Conservation (phyloP, 768 basidiomycete genomes). For the Mrakia hoshinonis region DNA sequence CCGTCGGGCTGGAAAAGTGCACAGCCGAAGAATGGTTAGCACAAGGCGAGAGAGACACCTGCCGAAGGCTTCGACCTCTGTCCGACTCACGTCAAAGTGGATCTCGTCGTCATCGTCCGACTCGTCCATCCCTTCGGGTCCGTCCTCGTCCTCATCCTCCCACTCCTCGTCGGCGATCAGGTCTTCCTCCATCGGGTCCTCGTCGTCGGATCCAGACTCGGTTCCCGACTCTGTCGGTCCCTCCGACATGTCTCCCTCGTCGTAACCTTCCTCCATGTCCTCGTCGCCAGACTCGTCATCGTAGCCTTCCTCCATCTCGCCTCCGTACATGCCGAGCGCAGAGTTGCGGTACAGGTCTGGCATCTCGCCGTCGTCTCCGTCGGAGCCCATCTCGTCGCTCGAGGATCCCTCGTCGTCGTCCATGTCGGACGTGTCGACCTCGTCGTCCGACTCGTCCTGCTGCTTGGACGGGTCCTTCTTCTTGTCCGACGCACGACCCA, state of each 20-base stretch:
- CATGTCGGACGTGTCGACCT: conserved; percentile 10
- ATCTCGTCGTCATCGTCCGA: conserved; percentile 52
- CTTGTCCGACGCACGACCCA: conserved; percentile 57
- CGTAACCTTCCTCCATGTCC: conserved; percentile 65
- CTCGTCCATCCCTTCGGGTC: conserved; percentile 41
- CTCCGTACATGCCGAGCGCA: conserved; percentile 71
- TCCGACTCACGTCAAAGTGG: conserved; percentile 26
- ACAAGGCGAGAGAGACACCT: neutral
- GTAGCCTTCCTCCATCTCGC: conserved; percentile 37
- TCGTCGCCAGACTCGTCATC: conserved; percentile 50
- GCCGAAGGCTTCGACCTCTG: too few species aligned
- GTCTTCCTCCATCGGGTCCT: conserved; percentile 62
- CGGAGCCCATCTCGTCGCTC: conserved; percentile 25
- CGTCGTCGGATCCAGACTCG: conserved; percentile 50
- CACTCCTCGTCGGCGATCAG: conserved; percentile 78
- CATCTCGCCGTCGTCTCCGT: conserved; percentile 52
- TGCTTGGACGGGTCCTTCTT: conserved; percentile 26
- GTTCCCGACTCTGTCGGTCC: conserved; percentile 29
- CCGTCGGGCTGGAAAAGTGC: conserved; percentile 35
- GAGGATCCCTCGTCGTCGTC: conserved; percentile 31
- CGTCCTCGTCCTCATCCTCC: conserved; percentile 53
- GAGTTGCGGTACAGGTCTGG: conserved; percentile 94
- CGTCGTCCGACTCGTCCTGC: conserved; percentile 11
- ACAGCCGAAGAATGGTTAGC: neutral
- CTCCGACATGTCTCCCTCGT: conserved; percentile 51